These are phyloP conservation scores for Kazachstania taianensis DNA, from an alignment of 805 yeast species.

Conservation along the genomic window DNA sequence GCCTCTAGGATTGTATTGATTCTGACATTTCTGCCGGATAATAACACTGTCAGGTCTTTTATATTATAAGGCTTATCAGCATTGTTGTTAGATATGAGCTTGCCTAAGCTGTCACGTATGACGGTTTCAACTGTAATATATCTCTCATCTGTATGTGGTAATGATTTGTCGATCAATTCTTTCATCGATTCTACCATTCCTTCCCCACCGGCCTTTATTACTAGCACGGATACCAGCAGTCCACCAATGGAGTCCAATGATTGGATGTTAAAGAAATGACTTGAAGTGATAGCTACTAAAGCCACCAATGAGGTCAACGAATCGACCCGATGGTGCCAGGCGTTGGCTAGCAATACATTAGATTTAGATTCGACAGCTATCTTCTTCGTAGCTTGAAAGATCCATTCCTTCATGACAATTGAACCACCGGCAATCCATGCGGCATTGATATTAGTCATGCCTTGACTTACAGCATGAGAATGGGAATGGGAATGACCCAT, in stretches of 20 bases:
- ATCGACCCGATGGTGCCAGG: constrained; percentile 98
- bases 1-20: constrained; percentile 29
- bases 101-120: constrained; percentile 28
- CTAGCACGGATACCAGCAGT: constrained; percentile 66
- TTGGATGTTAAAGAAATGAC: constrained; percentile 62
- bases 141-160: constrained; percentile 40
- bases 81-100: constrained; percentile 35
- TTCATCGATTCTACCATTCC: constrained; percentile 60
- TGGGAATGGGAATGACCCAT: constrained; percentile 35
- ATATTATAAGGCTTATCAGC: constrained; percentile 31
- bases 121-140: constrained; percentile 35
- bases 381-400: constrained; percentile 70
- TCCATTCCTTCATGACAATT: constrained; percentile 77
- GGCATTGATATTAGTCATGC: constrained; percentile 69
- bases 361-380: constrained; percentile 74
- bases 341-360: constrained; percentile 87
- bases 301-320: constrained; percentile 89
- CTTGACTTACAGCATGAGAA: constrained; percentile 30
- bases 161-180: constrained; percentile 71
- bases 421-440: constrained; percentile 94
- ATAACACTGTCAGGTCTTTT: constrained; percentile 37
- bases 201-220: constrained; percentile 73
- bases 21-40: constrained; percentile 49
- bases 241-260: constrained; percentile 95
- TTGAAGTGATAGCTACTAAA: constrained; percentile 74